Evolutionary conservation across 345 rosid species (phyloP), one percentile per base, ranked within the genome.

Genomic region (Zanthoxylum bungeanum): DNA sequence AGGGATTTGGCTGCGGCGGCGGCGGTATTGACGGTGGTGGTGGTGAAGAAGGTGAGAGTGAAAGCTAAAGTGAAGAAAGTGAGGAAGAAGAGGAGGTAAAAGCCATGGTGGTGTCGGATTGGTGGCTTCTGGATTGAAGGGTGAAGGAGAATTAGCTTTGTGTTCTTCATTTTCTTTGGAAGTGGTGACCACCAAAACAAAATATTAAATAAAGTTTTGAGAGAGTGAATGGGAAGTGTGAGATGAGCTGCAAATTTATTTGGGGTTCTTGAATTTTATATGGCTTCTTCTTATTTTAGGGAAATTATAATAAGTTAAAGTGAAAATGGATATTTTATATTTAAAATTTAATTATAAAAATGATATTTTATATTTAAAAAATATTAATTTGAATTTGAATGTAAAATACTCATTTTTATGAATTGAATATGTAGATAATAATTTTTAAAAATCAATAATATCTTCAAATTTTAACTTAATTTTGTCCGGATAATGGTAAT

Each of bases 61-160:
- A 91, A 93, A 80, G 81, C 80, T n/a, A 93, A 46, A 9, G 94
- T 76, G 82, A 89, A 87, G 84, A 89, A 86, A 65, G 87, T 76
- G 62, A 84, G 60, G 76, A 86, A 74, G 76, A 90, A 86, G 73
- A 88, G 75, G 42, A 88, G 79, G 78, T 85, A 80, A 24, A 88
- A 81, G 17, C 88, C 84, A 83, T 81, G 88, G 78, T 79, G 67
- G 71, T 76, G 37, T 14, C 70, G 85, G 52, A n/a, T n/a, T 3
- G 79, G 12, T 47, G n/a, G 69, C 62, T 89, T 91, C 72, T 89
- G 84, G 76, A 88, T n/a, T 0, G 96, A 82, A 25, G 89, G 81
- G 83, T 89, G 96, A 77, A 91, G 86, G 65, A 93, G 82, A 37
- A 91, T 93, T 31, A 91, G 77, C 75, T 91, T 91, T 52, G 98